Percentiles rank a stretch among this genome's conserved stretches.
Conservation (phyloP, 2,329 filamentous ascomycete genomes). For the Furcasterigmium furcatum region DNA sequence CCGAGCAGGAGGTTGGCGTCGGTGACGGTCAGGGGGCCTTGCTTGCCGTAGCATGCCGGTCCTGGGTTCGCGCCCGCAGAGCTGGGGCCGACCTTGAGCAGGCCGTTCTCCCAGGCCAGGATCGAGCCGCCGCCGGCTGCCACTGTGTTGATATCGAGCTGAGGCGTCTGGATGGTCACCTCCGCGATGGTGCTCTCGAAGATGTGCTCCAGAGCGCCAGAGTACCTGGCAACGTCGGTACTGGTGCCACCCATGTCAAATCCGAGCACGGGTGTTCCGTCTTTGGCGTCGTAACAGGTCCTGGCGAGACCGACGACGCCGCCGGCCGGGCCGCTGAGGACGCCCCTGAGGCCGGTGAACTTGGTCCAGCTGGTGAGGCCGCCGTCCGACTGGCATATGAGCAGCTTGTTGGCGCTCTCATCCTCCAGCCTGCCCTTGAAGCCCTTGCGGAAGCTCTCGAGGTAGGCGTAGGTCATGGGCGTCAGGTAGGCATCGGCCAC, state of each 20-base stretch:
- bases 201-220: slow-evolving; percentile 34
- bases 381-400: slow-evolving; percentile 64
- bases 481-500: slow-evolving; percentile 42
- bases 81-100: slow-evolving; percentile 72
- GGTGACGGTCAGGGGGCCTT: slow-evolving; percentile 67
- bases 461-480: slow-evolving; percentile 30
- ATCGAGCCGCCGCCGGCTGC: slow-evolving; percentile 72
- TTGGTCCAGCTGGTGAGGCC: slow-evolving; percentile 51
- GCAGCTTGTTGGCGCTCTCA: slow-evolving; percentile 6
- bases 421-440: slow-evolving; percentile 52
- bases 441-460: slow-evolving; percentile 28
- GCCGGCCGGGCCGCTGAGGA: slow-evolving; percentile 70
- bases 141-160: slow-evolving; percentile 80
- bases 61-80: slow-evolving; percentile 69
- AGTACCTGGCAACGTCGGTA: slow-evolving; percentile 71
- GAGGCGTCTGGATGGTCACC: slow-evolving; percentile 74
- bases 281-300: slow-evolving; percentile 67
- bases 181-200: slow-evolving; percentile 79
- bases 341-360: slow-evolving; percentile 67
- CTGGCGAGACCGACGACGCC: slow-evolving; percentile 74
- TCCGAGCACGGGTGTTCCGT: slow-evolving; percentile 68
- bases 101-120: slow-evolving; percentile 67
- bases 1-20: slow-evolving; percentile 70
- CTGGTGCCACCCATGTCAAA: slow-evolving; percentile 74
- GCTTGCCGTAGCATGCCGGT: slow-evolving; percentile 69